Evolutionary conservation across 2,329 filamentous ascomycete genomes (phyloP).

Genomic region (Hirsutella minnesotensis): DNA sequence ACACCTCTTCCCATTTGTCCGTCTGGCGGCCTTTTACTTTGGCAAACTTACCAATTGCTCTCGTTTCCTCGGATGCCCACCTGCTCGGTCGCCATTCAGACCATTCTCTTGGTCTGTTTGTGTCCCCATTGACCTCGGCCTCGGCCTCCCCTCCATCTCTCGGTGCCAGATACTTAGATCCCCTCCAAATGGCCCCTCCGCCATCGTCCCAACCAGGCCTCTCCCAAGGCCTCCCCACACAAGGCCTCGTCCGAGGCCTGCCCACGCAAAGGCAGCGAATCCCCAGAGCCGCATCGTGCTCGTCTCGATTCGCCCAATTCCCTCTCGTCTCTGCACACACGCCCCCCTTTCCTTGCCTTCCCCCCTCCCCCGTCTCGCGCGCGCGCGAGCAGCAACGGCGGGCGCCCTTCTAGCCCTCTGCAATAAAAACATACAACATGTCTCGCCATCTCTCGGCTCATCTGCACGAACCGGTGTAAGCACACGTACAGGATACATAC

Average conservation of each 20-base stretch:
- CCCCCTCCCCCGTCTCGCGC: background rate
- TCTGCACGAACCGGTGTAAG: constrained; percentile 25
- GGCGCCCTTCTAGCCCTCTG: constrained; percentile 22
- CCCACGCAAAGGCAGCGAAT: background rate
- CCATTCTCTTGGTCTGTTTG: too few species aligned
- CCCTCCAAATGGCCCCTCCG: too few species aligned
- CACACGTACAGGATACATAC: background rate
- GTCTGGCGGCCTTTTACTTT: background rate
- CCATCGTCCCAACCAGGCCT: too few species aligned
- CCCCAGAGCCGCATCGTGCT: constrained; percentile 53
- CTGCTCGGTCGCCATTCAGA: too few species aligned
- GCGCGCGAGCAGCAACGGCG: constrained; percentile 33
- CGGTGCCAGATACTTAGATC: too few species aligned
- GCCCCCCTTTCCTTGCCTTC: constrained; percentile 23
- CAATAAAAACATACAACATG: constrained; percentile 50
- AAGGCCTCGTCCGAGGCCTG: too few species aligned
- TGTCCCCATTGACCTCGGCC: too few species aligned
- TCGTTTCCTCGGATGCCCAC: background rate
- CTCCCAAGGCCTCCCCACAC: too few species aligned
- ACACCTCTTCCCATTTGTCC: constrained; percentile 33
- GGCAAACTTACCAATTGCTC: background rate
- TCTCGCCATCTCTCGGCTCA: constrained; percentile 35
- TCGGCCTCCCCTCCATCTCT: too few species aligned
- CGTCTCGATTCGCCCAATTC: too few species aligned
- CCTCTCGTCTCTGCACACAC: constrained; percentile 20